Evolutionary conservation across 495 filamentous ascomycete species (phyloP).

Genomic region (Penicillium desertorum): DNA sequence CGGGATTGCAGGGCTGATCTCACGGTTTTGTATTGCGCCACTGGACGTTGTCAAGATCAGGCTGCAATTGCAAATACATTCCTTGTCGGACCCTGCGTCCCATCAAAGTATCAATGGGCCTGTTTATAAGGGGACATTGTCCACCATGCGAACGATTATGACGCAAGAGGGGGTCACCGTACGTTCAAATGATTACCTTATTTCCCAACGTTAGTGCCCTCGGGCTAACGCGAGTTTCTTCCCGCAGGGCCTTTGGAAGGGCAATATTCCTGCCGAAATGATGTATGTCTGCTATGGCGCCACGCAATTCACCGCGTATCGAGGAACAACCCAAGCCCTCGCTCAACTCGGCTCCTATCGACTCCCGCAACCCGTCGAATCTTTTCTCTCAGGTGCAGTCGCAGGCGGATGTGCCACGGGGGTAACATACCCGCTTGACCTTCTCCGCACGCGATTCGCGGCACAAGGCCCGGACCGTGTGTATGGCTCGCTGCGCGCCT

Average conservation of each 20-base stretch:
- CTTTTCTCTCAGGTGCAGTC: slow-evolving; percentile 76
- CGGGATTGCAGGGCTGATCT: slow-evolving; percentile 83
- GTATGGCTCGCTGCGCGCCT: slow-evolving; percentile 66
- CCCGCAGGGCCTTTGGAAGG: slow-evolving; percentile 85
- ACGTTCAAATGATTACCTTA: slow-evolving; percentile 18
- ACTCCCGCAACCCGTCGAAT: slow-evolving; percentile 58
- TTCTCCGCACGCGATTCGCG: slow-evolving; percentile 91
- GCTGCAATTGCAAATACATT: slow-evolving; percentile 86
- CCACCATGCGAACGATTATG: slow-evolving; percentile 74
- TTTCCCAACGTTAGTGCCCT: neutral
- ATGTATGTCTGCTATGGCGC: slow-evolving; percentile 89
- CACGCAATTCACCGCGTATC: slow-evolving; percentile 89
- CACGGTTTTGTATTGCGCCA: slow-evolving; percentile 89
- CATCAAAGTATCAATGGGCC: slow-evolving; percentile 56
- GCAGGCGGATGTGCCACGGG: slow-evolving; percentile 81
- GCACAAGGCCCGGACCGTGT: slow-evolving; percentile 85
- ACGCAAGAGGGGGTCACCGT: slow-evolving; percentile 73
- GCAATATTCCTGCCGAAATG: slow-evolving; percentile 91
- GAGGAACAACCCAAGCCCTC: slow-evolving; percentile 62
- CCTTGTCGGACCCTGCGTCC: slow-evolving; percentile 65
- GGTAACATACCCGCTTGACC: slow-evolving; percentile 87
- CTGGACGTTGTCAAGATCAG: slow-evolving; percentile 96
- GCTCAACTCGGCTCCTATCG: slow-evolving; percentile 49
- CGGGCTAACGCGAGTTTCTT: neutral
- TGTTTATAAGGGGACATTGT: slow-evolving; percentile 75